Evolutionary conservation across 208 protist genomes (phyloP), one percentile per base, ranked within the genome.

Genomic region (Crithidia sp.): DNA sequence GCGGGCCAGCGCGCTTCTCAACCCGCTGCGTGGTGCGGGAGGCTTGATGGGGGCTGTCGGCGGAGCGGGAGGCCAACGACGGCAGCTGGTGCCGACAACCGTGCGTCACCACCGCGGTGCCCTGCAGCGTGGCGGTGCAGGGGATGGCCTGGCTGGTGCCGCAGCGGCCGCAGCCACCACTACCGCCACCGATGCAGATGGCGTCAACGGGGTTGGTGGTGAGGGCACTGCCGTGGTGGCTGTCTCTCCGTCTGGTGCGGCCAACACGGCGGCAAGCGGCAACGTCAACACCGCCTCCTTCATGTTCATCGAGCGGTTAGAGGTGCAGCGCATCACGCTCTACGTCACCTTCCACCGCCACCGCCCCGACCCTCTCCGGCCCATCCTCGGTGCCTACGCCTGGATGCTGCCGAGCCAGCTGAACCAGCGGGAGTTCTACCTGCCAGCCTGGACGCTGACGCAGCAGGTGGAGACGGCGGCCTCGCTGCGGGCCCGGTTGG

Each of bases 371-470:
- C 86, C 88, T 12, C 83, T 95, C 36, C 74, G 86, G 16, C 76
- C 76, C 13, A 37, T 91, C 6, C 71, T 95, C n/a, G 91, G 91
- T 28, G 77, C 82, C 50, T 89, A 90, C 68, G 81, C 87, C 19
- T 71, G 92, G 62, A 90, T 95, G 86, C 83, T 95, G 40, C 88
- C 86, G 7, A 86, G 67, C 45, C 63, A 83, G 50, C 73, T 95
- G 10, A 54, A 70, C 13, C 81, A 86, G 65, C 84, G 76, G 49
- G 85, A 86, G 55, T 90, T 95, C 67, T 73, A 84, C 57, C 67
- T 87, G 49, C 61, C 58, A 8, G 59, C 76, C 12, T 84, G 91
- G 67, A 47, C 59, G 43, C 67, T 93, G 56, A 50, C 65, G 53
- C 71, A 83, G 65, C 67, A 76, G 50, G 72, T 89, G 17, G 85